Evolutionary conservation across 192 early-diverging fungal species (phyloP).

Genomic region (Glomus cerebriforme): DNA sequence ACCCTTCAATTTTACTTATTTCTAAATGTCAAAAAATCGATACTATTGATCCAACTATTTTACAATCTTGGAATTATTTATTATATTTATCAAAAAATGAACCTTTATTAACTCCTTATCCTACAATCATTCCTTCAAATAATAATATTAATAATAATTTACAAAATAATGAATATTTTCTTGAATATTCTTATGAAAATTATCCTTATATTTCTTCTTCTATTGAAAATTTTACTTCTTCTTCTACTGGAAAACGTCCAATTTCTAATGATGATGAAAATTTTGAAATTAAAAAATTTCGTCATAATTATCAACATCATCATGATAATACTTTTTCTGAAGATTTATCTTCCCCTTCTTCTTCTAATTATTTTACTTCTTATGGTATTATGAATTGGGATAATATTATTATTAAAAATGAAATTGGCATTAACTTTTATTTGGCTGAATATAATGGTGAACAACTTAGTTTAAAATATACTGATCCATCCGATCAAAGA

Average conservation of each 20-base stretch:
- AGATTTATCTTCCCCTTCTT: too few relatives aligned
- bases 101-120: neutral
- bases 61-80: slow-evolving; percentile 35
- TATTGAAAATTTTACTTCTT: too few relatives aligned
- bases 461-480: neutral
- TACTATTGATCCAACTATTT: slow-evolving; percentile 28
- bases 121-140: neutral
- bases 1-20: neutral
- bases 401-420: neutral
- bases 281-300: neutral
- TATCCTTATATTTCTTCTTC: neutral
- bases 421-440: neutral
- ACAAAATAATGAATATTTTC: neutral
- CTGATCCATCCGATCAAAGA: neutral
- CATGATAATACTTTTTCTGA: too few relatives aligned
- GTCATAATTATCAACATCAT: too few relatives aligned
- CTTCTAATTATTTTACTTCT: too few relatives aligned
- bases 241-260: neutral
- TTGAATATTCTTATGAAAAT: neutral
- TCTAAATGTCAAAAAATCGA: neutral
- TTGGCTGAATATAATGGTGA: neutral
- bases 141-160: too few relatives aligned
- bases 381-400: neutral
- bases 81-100: slow-evolving; percentile 32
- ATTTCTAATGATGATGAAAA: neutral